Evolutionary conservation across 73 alveolate species (phyloP), one percentile per base, ranked within the genome.

Genomic region (Urostyla sp.): DNA sequence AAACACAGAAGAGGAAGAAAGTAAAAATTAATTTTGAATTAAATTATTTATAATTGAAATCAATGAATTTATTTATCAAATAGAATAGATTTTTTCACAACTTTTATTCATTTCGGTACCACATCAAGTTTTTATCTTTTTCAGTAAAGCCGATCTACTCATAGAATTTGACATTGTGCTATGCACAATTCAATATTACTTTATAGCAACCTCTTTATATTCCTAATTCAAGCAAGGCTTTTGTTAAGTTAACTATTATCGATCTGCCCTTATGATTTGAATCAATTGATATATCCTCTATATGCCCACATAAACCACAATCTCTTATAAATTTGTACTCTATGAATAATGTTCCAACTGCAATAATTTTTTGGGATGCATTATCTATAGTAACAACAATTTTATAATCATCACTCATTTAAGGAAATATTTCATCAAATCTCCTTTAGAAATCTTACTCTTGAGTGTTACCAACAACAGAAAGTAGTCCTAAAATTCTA

Each of bases 311-410:
- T 54, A 46, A 69, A 0, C 83, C 63, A n/a, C 40, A 34, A 24
- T 58, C 40, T 26, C 92, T 83, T 34, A 83, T n/a, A 48, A 73
- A 83, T 49, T 83, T 83, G 45, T 55, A 27, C 54, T 83, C 92
- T 7, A 83, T 16, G 60, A 83, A 49, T 0, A 72, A n/a, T 1
- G 92, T 73, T 5, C 92, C 92, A 5, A 53, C 40, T 15, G 76
- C 81, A 4, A 83, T 51, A 16, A 83, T 74, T 28, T 36, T 51
- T 18, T 73, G 73, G 4, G 67, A 26, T 28, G 26, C 46, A 16
- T 37, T 61, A 36, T 81, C 92, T 0, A 50, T 77, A 4, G 48
- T n/a, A 13, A 83, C 92, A 7, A 83, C 58, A 0, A 58, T 73
- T 37, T 73, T 35, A 43, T 83, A 72, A 18, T 28, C 50, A 18